These are phyloP conservation scores for Exophiala xenobiotica DNA, from an alignment of 2,329 filamentous ascomycete genomes.

Conservation along the genomic window DNA sequence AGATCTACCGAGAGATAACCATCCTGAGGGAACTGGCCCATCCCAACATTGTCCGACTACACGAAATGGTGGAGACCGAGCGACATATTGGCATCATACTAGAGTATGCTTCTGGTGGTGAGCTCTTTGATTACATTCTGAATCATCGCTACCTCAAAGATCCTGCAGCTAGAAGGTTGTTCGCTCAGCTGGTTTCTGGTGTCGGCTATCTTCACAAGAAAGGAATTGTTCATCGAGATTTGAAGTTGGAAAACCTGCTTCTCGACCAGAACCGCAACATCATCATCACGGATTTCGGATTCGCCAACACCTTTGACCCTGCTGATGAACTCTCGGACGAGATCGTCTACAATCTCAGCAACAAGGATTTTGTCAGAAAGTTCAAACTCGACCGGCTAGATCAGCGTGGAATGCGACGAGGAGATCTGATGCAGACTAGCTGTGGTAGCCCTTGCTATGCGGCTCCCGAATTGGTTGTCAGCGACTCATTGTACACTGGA, in stretches of 20 bases:
- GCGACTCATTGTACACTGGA: slow-evolving; percentile 94
- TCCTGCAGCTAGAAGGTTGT: slow-evolving; percentile 81
- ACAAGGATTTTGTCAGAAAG: slow-evolving; percentile 84
- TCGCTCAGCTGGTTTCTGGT: slow-evolving; percentile 92
- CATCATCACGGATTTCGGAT: slow-evolving; percentile 99
- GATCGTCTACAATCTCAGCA: slow-evolving; percentile 80
- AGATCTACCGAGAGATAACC: slow-evolving; percentile 95
- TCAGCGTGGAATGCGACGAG: slow-evolving; percentile 72
- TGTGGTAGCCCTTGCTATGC: slow-evolving; percentile 98
- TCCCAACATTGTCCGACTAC: slow-evolving; percentile 92
- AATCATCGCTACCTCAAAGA: slow-evolving; percentile 97
- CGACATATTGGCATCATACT: slow-evolving; percentile 96
- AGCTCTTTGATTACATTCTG: slow-evolving; percentile 97
- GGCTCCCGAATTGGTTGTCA: slow-evolving; percentile 93
- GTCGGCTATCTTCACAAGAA: slow-evolving; percentile 98
- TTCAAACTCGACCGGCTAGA: slow-evolving; percentile 80
- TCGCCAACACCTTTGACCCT: slow-evolving; percentile 95
- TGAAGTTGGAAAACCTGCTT: slow-evolving; percentile 94
- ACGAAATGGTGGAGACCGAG: slow-evolving; percentile 98
- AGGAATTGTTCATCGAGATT: slow-evolving; percentile 93
- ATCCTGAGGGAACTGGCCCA: slow-evolving; percentile 86
- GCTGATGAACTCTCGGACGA: slow-evolving; percentile 84
- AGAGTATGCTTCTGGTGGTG: slow-evolving; percentile 95
- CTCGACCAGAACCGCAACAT: slow-evolving; percentile 97
- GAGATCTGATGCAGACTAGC: slow-evolving; percentile 98